Evolutionary conservation across 805 yeast genomes (phyloP), one percentile per base, ranked within the genome.

Genomic region (Saturnispora diversa): DNA sequence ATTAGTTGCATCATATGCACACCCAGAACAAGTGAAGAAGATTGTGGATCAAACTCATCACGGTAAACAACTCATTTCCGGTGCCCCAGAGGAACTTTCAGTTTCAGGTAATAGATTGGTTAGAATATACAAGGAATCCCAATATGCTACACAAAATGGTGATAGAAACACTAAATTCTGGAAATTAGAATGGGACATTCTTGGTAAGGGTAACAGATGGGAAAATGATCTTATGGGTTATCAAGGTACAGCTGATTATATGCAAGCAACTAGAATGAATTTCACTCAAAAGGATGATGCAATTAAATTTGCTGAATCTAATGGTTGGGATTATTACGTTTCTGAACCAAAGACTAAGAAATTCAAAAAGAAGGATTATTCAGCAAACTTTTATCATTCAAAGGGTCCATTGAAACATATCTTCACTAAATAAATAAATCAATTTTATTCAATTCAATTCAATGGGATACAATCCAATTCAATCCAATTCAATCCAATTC

Each of bases 211-310:
- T 17, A 77, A 84, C 66, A 68, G 92, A 58, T 84, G 94, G 94
- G 95, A 84, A 58, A 84, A 84, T 62, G 90, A 83, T 58, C 68
- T 84, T 57, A 84, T 84, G 62, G 95, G 95, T 20, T 84, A 83
- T 68, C 88, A 83, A 54, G 74, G 84, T 34, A 69, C 82, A 33
- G 75, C 83, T 27, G 95, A 84, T 59, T 79, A 77, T 63, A 80
- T 85, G 82, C 82, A 84, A 64, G 86, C 81, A 13, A 80, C 90
- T 7, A 73, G 73, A 56, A 62, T 84, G 68, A 77, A 77, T 58
- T 84, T 84, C 58, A 81, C 77, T 54, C 66, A 78, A 38, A 78
- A 75, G 61, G 90, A 84, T 35, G 74, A 84, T 30, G 95, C 95
- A 26, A 44, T 51, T 15, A 43, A 73, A 43, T 84, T 84, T 60